Conservation (phyloP, 176 grass and related monocot genomes). For the Aegilops longissima region DNA sequence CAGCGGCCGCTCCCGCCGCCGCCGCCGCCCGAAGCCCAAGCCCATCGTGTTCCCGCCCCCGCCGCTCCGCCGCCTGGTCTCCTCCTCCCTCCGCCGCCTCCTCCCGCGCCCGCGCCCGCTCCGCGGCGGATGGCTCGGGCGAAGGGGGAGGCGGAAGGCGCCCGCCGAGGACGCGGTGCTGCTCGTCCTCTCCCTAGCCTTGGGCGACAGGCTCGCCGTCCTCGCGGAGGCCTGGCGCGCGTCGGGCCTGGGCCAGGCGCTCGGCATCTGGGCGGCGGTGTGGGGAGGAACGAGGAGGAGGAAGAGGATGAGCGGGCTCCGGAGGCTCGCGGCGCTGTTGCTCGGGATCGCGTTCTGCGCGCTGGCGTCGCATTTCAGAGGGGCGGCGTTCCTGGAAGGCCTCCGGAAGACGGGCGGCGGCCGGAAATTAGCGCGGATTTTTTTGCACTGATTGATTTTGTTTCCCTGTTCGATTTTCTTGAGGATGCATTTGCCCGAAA, state of each 20-base stretch:
- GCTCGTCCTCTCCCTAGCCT: constrained; percentile 36
- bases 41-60: constrained; percentile 14
- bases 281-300: constrained; percentile 5
- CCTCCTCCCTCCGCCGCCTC: constrained; percentile 30
- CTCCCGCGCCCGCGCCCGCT: constrained; percentile 17
- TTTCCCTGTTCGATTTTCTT: constrained; percentile 19
- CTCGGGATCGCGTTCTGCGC: constrained; percentile 41
- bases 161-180: background rate
- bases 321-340: constrained; percentile 37
- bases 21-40: constrained; percentile 27
- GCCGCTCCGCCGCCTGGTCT: constrained; percentile 33
- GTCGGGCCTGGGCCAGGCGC: constrained; percentile 34
- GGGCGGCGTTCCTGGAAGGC: constrained; percentile 15
- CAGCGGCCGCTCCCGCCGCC: background rate
- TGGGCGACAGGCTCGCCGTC: constrained; percentile 30
- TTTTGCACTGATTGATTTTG: constrained; percentile 38
- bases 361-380: constrained; percentile 33
- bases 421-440: constrained; percentile 31
- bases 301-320: constrained; percentile 16
- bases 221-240: constrained; percentile 30
- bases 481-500: background rate
- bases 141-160: constrained; percentile 6
- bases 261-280: constrained; percentile 42
- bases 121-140: constrained; percentile 27
- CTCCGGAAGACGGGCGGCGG: constrained; percentile 23